Evolutionary conservation across 352 stramenopile genomes (phyloP).

Genomic region (Phytophthora litchii): DNA sequence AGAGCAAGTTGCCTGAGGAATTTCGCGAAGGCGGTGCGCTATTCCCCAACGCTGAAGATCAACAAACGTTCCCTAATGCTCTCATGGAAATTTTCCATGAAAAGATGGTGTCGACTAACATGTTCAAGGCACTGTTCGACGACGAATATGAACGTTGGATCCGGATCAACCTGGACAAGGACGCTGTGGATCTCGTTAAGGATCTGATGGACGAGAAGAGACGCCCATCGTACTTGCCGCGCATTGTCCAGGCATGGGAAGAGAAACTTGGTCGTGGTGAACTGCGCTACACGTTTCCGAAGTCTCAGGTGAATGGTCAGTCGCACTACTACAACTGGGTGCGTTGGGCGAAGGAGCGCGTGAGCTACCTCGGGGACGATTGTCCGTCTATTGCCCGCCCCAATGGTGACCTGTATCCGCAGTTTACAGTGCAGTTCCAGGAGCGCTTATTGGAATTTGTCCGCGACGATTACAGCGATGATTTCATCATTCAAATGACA

Average conservation of each 20-base stretch:
- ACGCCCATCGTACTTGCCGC: conserved; percentile 57
- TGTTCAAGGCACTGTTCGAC: conserved; percentile 63
- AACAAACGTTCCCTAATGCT: conserved; percentile 62
- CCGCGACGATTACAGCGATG: conserved; percentile 63
- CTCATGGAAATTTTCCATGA: conserved; percentile 67
- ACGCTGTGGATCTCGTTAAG: conserved; percentile 50
- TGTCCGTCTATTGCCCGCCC: conserved; percentile 55
- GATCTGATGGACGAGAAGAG: conserved; percentile 33
- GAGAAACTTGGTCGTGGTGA: conserved; percentile 53
- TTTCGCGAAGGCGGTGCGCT: conserved; percentile 60
- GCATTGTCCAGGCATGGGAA: conserved; percentile 68
- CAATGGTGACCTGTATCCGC: conserved; percentile 60
- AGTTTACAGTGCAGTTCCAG: conserved; percentile 77
- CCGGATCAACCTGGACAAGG: conserved; percentile 64
- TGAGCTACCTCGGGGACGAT: conserved; percentile 57
- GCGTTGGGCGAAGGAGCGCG: conserved; percentile 80
- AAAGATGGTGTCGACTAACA: conserved; percentile 50
- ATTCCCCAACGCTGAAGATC: conserved; percentile 59
- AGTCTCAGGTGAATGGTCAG: conserved; percentile 53
- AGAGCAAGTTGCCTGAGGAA: conserved; percentile 46
- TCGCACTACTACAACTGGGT: conserved; percentile 81
- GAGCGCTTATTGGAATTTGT: conserved; percentile 57
- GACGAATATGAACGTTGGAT: conserved; percentile 65
- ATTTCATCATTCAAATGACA: conserved; percentile 53
- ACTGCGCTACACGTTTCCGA: conserved; percentile 73